Base-by-base conservation (phyloP, 805 yeast species). In the Debaryomyces tyrocola region DNA sequence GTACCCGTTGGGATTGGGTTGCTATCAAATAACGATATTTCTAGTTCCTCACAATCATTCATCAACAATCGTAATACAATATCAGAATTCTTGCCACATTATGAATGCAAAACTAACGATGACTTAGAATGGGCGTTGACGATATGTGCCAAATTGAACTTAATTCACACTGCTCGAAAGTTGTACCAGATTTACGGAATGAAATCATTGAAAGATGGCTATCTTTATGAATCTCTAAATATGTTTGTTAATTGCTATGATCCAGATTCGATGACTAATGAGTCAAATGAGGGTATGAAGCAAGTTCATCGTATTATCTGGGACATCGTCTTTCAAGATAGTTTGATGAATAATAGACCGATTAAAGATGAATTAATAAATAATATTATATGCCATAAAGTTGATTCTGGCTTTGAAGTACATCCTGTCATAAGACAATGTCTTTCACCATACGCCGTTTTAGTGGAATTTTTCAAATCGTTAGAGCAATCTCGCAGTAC, bases 71-170 rank as follows among this genome's bases (percentile, higher is more conserved):
- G 54, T 38, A 49, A 55, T 12, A 74, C 79, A 0, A 73, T 87
- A 31, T 74, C 80, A 4, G 83, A 80, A 48, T 73, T 79, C 40
- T 64, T 87, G 31, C 88, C 89, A 4, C 75, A 74, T 18, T 86
- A 72, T 58, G 73, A 82, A 37, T 83, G 82, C 56, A 67, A 75
- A 44, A 83, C 84, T 7, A 85, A 83, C 57, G 91, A 86, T 59
- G 95, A 87, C 59, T 73, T 85, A 50, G 94, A 87, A 62, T 87
- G 92, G 92, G 78, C 84, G 38, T 67, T 87, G 43, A 79, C 88
- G 2, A 70, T 87, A 4, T 85, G 92, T 67, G 87, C 90, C 10
- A 77, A 83, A 54, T 70, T 86, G 60, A 79, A 78, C 54, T 61
- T 86, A 36, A 73, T 81, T n/a, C 66, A 74, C 6, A 82, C 87